phyloP scores from a whole-genome alignment of 176 grass and related monocot genomes.

The Avena atlantica region DNA sequence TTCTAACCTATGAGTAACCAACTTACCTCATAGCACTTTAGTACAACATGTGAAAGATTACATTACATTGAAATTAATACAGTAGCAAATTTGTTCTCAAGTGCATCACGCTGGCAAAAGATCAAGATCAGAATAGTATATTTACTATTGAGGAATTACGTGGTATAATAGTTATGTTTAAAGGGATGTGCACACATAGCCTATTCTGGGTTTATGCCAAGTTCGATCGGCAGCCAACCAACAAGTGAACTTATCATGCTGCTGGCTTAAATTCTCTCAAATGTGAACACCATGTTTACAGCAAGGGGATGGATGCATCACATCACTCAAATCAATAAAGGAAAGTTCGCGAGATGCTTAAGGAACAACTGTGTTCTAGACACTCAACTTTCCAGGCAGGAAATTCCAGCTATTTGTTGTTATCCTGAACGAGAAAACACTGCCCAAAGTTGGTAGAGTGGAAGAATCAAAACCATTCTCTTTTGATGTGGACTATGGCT shows the following conservation, averaged over 20 bases:
- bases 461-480: conserved; percentile 40
- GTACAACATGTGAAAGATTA: conserved; percentile 24
- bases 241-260: conserved; percentile 8
- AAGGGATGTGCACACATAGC: background rate
- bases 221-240: conserved; percentile 13
- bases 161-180: background rate
- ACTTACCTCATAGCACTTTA: background rate
- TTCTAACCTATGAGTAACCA: conserved; percentile 9
- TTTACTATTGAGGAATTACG: background rate
- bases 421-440: conserved; percentile 19
- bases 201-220: background rate
- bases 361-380: conserved; percentile 49
- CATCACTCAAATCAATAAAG: conserved; percentile 49
- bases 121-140: conserved; percentile 20
- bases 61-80: background rate
- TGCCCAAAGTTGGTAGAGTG: conserved; percentile 7
- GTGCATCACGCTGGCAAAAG: conserved; percentile 9
- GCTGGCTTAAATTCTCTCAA: conserved; percentile 6
- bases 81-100: background rate
- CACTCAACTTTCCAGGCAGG: conserved; percentile 4
- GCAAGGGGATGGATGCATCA: conserved; percentile 28
- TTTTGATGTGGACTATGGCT: conserved; percentile 49
- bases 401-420: conserved; percentile 47
- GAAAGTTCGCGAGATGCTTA: conserved; percentile 28
- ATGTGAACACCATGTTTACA: background rate